Evolutionary conservation across 495 filamentous ascomycete species (phyloP), one percentile per base, ranked within the genome.

Genomic region (Clohesyomyces aquaticus): DNA sequence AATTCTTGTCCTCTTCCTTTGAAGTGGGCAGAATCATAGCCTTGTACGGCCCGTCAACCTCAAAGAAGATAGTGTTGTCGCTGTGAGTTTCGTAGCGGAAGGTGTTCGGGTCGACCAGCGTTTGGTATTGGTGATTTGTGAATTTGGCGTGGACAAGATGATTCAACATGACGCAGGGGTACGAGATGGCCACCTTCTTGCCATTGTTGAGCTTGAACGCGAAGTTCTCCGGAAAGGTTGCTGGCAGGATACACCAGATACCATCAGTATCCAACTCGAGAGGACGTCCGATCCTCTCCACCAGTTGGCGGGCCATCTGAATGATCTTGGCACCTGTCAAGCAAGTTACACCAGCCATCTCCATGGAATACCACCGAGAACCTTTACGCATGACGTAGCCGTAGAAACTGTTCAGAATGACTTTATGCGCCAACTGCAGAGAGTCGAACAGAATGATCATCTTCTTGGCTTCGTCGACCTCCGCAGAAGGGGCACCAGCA

Each of bases 351-450:
- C 94, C 94, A 12, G 94, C 94, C 94, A 99, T 99, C 75, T 98
- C 94, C 90, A 99, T 90, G 38, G 95, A 98, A 73, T 98, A 99
- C 94, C 94, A 99, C 51, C 94, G 83, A 42, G 93, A 97, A 4
- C 94, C 94, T 74, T 99, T 99, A 76, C 94, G 82, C 94, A 99
- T 99, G 65, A 98, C 94, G 73, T 99, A 99, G 55, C 94, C 94
- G 69, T 99, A 99, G 79, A 99, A 99, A 71, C 89, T 94, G 81
- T 99, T 99, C 54, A 99, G 76, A 80, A 99, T 99, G 78, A 97
- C 93, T 72, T 99, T 99, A 77, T 98, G 94, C 0, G 94, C 94
- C 72, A 99, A 80, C 74, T 99, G 94, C 53, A 99, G 76, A 0
- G 94, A 99, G 73, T 99, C 94, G 72, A 91, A 99, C 2, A 99